These are phyloP conservation scores for Sporothrix sp. DNA, from an alignment of 2,329 filamentous ascomycete species.

Conservation along the genomic window DNA sequence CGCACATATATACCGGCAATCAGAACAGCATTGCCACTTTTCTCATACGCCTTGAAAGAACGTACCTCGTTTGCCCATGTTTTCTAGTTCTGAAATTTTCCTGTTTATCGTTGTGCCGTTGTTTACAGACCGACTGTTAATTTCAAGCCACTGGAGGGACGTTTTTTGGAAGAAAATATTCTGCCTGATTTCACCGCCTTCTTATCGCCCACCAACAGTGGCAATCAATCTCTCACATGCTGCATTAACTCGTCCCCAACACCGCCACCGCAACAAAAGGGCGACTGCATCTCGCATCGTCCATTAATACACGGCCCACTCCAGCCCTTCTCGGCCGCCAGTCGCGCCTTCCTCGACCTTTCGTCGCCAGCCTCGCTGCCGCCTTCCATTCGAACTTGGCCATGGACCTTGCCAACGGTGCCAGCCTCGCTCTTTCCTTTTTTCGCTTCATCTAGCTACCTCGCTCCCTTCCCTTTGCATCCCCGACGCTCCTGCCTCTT, in stretches of 20 bases:
- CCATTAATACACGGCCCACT: not conserved
- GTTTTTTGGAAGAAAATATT: constrained; percentile 9
- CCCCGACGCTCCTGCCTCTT: not conserved
- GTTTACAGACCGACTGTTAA: not conserved
- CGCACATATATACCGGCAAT: not conserved
- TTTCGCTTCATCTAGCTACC: too few species aligned
- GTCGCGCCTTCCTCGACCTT: not conserved
- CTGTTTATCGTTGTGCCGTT: not conserved
- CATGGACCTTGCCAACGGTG: constrained; percentile 7
- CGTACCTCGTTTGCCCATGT: constrained; percentile 17
- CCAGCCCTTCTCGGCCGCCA: not conserved
- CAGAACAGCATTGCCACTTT: not conserved
- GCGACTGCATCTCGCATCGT: not conserved
- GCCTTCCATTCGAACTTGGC: not conserved
- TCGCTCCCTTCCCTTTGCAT: not conserved
- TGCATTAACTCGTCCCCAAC: not conserved
- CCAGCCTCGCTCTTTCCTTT: too few species aligned
- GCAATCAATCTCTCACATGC: not conserved
- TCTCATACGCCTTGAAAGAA: too few species aligned
- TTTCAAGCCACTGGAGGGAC: not conserved
- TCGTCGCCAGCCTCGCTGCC: not conserved
- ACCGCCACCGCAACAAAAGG: not conserved
- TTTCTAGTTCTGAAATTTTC: not conserved
- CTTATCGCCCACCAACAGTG: not conserved
- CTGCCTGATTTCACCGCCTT: constrained; percentile 13